A percentile compares a stretch with the other conserved stretches of the same genome.
These are phyloP conservation scores for Cornus kousa DNA, from an alignment of 148 eudicot genomes.

Conservation along the genomic window DNA sequence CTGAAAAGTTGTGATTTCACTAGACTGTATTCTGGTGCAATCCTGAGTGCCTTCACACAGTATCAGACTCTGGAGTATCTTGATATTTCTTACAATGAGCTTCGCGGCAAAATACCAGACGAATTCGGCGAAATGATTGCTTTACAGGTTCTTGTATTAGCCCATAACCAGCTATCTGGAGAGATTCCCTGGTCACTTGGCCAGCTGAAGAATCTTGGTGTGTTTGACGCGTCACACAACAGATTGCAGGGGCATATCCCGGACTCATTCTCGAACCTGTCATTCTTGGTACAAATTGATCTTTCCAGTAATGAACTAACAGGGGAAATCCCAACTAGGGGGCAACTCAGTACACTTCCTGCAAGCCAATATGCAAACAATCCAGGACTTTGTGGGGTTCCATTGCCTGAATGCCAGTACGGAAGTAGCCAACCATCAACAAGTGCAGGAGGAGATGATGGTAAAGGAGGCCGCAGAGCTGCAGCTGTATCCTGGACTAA, in stretches of 20 bases:
- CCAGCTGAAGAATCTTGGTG: constrained; percentile 82
- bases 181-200: constrained; percentile 84
- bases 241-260: constrained; percentile 87
- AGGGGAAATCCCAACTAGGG: constrained; percentile 78
- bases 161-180: constrained; percentile 85
- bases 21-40: constrained; percentile 80
- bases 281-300: constrained; percentile 96
- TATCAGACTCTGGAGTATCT: constrained; percentile 93
- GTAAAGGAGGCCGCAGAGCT: constrained; percentile 23
- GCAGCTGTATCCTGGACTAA: constrained; percentile 57
- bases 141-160: constrained; percentile 76
- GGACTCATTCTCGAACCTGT: constrained; percentile 78
- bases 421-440: constrained; percentile 19
- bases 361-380: constrained; percentile 86
- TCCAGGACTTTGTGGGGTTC: constrained; percentile 92
- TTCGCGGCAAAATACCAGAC: constrained; percentile 78
- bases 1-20: constrained; percentile 85
- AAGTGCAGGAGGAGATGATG: constrained; percentile 27
- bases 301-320: constrained; percentile 80
- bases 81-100: constrained; percentile 87
- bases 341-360: constrained; percentile 92
- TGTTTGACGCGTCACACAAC: constrained; percentile 88
- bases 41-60: constrained; percentile 76
- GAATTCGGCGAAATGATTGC: constrained; percentile 96
- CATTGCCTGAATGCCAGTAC: constrained; percentile 62